Evolutionary conservation across 495 filamentous ascomycete species (phyloP).

Genomic region (Barbatosphaeria neglecta): DNA sequence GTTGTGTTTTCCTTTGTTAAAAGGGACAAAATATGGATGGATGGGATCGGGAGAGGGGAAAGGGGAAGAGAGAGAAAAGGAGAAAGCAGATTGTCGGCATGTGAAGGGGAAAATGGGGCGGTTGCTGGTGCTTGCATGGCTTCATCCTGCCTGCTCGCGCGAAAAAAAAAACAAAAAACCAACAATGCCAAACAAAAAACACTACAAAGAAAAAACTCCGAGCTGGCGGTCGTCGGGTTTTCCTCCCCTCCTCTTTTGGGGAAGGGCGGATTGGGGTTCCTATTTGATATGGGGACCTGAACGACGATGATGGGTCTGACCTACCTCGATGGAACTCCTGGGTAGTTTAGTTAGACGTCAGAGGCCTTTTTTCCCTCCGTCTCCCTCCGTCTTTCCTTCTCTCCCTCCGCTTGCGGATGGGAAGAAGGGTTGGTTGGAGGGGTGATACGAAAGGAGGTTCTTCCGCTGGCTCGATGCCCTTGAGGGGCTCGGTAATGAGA

Average conservation of each 20-base stretch:
- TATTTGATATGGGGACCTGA: conserved; percentile 13
- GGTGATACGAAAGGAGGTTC: no score
- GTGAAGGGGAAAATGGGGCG: no score
- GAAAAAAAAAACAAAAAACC: neutral
- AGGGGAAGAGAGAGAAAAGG: neutral
- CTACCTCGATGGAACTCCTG: no score
- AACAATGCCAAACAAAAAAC: neutral
- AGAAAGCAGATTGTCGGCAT: no score
- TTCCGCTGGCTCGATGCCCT: conserved; percentile 24
- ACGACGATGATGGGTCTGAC: no score
- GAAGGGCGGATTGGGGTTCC: no score
- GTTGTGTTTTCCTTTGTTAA: neutral
- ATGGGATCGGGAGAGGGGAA: neutral
- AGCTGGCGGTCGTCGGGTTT: conserved; percentile 4
- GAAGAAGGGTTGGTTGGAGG: neutral
- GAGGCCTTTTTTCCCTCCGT: neutral
- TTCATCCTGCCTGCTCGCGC: neutral
- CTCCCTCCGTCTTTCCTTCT: neutral
- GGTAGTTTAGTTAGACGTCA: no score
- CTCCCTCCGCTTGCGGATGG: neutral
- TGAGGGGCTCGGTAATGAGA: conserved; percentile 33
- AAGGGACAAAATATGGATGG: neutral
- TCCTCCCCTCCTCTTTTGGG: no score
- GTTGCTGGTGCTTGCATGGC: neutral
- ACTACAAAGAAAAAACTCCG: neutral